Conservation (phyloP, 495 filamentous ascomycete species). For the Xylaria flabelliformis region DNA sequence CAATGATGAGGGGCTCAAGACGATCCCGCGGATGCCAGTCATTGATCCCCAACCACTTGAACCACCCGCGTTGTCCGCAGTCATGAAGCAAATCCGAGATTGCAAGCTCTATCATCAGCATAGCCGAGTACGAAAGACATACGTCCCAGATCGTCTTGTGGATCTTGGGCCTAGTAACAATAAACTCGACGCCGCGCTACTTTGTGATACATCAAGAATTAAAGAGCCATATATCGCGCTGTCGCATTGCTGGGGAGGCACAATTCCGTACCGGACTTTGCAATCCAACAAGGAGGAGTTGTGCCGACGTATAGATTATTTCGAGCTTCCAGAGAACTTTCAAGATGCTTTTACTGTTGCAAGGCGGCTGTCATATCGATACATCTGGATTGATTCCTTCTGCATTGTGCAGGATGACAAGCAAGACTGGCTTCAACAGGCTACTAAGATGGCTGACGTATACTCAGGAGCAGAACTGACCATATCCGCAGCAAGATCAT, state of each 20-base stretch:
- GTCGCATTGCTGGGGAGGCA: slow-evolving; percentile 6
- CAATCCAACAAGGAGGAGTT: neutral
- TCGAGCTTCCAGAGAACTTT: neutral
- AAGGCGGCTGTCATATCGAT: slow-evolving; percentile 7
- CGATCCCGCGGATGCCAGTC: neutral
- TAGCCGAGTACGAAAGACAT: neutral
- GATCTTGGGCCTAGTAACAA: neutral
- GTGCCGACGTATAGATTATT: neutral
- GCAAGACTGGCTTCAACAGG: slow-evolving; percentile 24
- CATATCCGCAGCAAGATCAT: slow-evolving; percentile 24
- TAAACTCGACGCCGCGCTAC: neutral
- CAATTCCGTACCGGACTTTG: neutral
- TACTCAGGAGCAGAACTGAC: slow-evolving; percentile 28
- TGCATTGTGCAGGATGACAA: slow-evolving; percentile 33
- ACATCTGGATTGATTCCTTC: slow-evolving; percentile 16
- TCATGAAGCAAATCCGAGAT: neutral
- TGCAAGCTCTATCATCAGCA: neutral
- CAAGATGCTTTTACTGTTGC: neutral
- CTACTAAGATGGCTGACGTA: slow-evolving; percentile 28
- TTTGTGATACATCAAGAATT: neutral
- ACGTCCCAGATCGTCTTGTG: neutral
- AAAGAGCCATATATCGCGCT: neutral
- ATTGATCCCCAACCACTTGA: neutral
- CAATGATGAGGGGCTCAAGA: neutral
- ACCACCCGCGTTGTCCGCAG: neutral